Percentiles rank a stretch among this genome's conserved stretches.
Conservation (phyloP, 805 yeast genomes). For the Saccharomycopsis malanga region DNA sequence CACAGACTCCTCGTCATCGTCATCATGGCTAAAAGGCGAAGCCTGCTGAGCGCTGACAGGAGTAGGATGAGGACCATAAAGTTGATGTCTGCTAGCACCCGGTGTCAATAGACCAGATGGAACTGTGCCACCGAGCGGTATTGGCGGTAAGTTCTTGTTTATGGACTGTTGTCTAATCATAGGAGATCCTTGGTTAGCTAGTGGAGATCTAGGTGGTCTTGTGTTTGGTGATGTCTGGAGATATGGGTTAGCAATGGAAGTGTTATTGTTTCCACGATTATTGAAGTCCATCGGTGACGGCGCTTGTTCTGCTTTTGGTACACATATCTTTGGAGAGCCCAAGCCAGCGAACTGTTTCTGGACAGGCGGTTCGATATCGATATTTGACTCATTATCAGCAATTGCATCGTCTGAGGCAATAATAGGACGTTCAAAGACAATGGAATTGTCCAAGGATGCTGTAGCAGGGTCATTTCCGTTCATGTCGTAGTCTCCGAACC, state of each 20-base stretch:
- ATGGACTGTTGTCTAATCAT: constrained; percentile 5
- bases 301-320: constrained; percentile 4
- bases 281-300: neutral
- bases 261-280: neutral
- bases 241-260: neutral
- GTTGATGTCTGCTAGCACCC: neutral
- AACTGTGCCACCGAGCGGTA: constrained; percentile 14
- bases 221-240: neutral
- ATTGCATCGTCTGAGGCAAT: neutral
- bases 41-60: constrained; percentile 9
- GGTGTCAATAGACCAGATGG: constrained; percentile 17
- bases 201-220: neutral
- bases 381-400: neutral
- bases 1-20: constrained; percentile 5
- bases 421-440: constrained; percentile 18
- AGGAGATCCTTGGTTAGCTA: neutral
- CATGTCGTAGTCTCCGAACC: constrained; percentile 29
- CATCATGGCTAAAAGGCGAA: constrained; percentile 13
- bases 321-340: constrained; percentile 17
- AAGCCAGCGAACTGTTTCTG: neutral
- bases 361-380: neutral
- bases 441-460: constrained; percentile 16
- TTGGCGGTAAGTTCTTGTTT: constrained; percentile 22
- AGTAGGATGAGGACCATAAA: constrained; percentile 12
- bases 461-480: constrained; percentile 19